phyloP scores from a whole-genome alignment of 768 basidiomycete genomes.

The Peribolospora baueri region DNA sequence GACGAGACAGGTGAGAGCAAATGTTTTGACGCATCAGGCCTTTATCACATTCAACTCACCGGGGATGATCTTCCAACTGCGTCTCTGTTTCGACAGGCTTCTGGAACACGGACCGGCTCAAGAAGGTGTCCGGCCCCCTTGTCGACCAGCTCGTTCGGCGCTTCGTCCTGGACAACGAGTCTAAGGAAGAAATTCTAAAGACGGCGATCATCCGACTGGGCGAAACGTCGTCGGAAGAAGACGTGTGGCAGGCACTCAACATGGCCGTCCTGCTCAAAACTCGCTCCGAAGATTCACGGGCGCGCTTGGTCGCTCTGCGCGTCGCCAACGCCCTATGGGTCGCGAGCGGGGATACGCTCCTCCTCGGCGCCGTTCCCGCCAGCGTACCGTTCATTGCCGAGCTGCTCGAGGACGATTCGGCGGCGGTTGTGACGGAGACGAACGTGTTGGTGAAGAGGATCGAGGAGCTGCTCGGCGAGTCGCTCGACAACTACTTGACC shows the following conservation, averaged over 20 bases:
- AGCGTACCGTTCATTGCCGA: conserved; percentile 13
- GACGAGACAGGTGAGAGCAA: conserved; percentile 47
- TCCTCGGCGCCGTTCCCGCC: conserved; percentile 10
- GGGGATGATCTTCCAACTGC: neutral
- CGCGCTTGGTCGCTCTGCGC: conserved; percentile 45
- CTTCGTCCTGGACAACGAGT: conserved; percentile 39
- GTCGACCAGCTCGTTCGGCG: conserved; percentile 25
- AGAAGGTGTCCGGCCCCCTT: conserved; percentile 17
- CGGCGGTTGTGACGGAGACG: conserved; percentile 10
- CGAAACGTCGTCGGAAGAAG: conserved; percentile 26
- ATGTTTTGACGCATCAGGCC: conserved; percentile 13
- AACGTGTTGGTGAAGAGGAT: conserved; percentile 8
- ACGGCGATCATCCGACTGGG: conserved; percentile 16
- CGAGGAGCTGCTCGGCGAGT: conserved; percentile 10
- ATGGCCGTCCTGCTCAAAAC: conserved; percentile 66
- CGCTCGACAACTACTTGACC: conserved; percentile 5
- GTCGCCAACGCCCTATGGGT: conserved; percentile 51
- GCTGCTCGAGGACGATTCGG: conserved; percentile 11
- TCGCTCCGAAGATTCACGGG: conserved; percentile 46
- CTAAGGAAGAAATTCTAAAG: conserved; percentile 15
- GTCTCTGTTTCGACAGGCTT: conserved; percentile 30
- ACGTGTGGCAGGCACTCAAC: conserved; percentile 54
- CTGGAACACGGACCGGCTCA: conserved; percentile 67
- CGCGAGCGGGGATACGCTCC: conserved; percentile 6
- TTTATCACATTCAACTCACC: neutral